Base-by-base conservation (phyloP, 1,139 yeast species). In the Nakaseomyces delphensis region DNA sequence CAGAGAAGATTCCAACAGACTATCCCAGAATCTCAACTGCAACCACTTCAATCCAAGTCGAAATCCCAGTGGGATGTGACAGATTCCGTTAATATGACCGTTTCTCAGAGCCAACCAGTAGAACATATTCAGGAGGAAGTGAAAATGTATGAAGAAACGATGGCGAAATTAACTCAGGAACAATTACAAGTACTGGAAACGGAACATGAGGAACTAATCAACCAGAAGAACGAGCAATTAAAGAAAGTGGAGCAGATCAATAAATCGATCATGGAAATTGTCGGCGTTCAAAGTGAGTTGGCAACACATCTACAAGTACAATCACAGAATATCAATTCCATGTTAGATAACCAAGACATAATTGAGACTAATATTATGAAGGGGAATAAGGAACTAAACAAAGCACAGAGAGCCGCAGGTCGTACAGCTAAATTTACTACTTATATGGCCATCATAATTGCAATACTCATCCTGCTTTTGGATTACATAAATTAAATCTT, bases 301-400 rank as follows among this genome's bases (percentile, higher is more conserved):
- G 73, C 87, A 3, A 69, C 80, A 41, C 95, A 89, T 56, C 67
- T 91, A 42, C 78, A 79, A 28, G 64, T 77, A 0, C 98, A 91
- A 62, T 77, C 84, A 3, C 83, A 80, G 42, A 81, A 77, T 59
- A 84, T 91, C 30, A 71, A 75, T 44, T 68, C 71, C 33, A 68
- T 91, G 47, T 64, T 80, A 45, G 83, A 81, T 44, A 82, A 80
- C 48, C 93, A 85, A 47, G 79, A 77, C 45, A 77, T 76, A 49
- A 77, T 87, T 1, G 77, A 80, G 43, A 55, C 73, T 4, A 89
- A 89, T 53, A 77, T 91, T 25, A 65, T 66, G 16, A 69, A 74
- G 59, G 97, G 96, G 24, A 89, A 89, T 61, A 71, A 73, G 50
- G 81, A 80, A 46, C 69, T 91, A 50, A 71, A 72, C 41, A 76